Conservation (phyloP, 768 basidiomycete species). For the Collybia sordida region DNA sequence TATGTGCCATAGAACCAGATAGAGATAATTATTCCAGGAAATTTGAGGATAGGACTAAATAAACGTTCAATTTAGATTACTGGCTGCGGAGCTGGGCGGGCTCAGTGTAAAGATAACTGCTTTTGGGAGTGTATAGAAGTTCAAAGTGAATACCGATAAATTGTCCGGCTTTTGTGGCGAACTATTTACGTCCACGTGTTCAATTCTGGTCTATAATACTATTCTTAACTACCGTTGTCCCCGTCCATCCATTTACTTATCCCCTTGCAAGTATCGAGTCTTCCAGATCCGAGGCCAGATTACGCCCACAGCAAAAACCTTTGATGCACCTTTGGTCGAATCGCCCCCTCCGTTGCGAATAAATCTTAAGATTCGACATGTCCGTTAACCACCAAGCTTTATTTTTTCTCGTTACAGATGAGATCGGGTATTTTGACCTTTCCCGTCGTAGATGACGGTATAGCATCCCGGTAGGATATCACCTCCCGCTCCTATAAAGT, state of each 20-base stretch:
- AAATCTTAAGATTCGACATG: conserved; percentile 38
- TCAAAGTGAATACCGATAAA: not conserved
- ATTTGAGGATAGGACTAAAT: too few relatives aligned
- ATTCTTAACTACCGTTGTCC: conserved; percentile 17
- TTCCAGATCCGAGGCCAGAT: conserved; percentile 27
- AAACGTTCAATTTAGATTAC: too few relatives aligned
- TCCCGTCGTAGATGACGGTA: conserved; percentile 17
- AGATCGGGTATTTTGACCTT: conserved; percentile 29
- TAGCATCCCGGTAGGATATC: conserved; percentile 11
- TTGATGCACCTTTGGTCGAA: conserved; percentile 13
- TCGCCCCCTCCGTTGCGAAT: conserved; percentile 20
- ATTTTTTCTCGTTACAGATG: conserved; percentile 23
- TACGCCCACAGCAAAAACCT: not conserved
- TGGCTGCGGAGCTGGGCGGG: too few relatives aligned
- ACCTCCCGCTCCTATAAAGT: not conserved
- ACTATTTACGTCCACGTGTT: not conserved
- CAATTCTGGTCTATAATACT: not conserved
- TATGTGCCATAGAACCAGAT: too few relatives aligned
- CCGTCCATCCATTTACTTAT: conserved; percentile 16
- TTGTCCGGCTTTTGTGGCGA: too few relatives aligned
- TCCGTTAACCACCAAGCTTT: conserved; percentile 14
- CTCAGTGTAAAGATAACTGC: too few relatives aligned
- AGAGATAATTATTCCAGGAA: too few relatives aligned
- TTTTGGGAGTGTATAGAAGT: not conserved
- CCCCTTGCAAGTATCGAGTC: conserved; percentile 21